Evolutionary conservation across 1,139 yeast genomes (phyloP).

Genomic region (Meyerozyma sp.): DNA sequence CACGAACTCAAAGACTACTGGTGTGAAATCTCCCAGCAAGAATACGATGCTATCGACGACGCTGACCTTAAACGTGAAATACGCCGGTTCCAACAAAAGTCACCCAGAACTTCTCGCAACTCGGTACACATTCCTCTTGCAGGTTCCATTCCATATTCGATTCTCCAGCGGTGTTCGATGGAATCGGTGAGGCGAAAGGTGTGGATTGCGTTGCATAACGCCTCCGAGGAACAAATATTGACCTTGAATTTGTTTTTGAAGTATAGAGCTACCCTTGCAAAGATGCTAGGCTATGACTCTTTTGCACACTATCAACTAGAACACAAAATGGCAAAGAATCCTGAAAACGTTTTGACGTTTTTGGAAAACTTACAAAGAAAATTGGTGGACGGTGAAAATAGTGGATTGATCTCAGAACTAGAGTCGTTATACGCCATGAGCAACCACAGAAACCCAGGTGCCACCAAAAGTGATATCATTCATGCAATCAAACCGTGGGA

Average conservation of each 20-base stretch:
- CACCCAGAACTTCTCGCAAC: neutral
- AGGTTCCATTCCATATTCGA: conserved; percentile 63
- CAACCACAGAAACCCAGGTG: neutral
- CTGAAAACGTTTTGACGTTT: conserved; percentile 70
- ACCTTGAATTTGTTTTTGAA: conserved; percentile 56
- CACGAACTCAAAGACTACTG: conserved; percentile 38
- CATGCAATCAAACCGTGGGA: conserved; percentile 80
- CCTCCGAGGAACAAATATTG: conserved; percentile 53
- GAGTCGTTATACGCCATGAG: conserved; percentile 24
- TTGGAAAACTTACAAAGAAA: conserved; percentile 49
- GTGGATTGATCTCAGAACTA: conserved; percentile 60
- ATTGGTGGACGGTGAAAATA: conserved; percentile 25
- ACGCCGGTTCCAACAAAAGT: conserved; percentile 9
- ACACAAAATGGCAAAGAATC: conserved; percentile 86
- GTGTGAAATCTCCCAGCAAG: conserved; percentile 29
- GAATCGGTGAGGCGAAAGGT: conserved; percentile 58
- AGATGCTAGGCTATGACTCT: conserved; percentile 64
- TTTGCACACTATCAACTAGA: conserved; percentile 78
- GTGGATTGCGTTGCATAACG: conserved; percentile 70
- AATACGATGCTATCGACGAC: conserved; percentile 26
- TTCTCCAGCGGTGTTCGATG: conserved; percentile 55
- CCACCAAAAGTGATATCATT: conserved; percentile 25
- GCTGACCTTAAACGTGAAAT: conserved; percentile 18
- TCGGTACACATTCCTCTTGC: conserved; percentile 52
- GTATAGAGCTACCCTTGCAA: conserved; percentile 68